Evolutionary conservation across 768 basidiomycete genomes (phyloP), one percentile per base, ranked within the genome.

Genomic region (Mycena capillaripes): DNA sequence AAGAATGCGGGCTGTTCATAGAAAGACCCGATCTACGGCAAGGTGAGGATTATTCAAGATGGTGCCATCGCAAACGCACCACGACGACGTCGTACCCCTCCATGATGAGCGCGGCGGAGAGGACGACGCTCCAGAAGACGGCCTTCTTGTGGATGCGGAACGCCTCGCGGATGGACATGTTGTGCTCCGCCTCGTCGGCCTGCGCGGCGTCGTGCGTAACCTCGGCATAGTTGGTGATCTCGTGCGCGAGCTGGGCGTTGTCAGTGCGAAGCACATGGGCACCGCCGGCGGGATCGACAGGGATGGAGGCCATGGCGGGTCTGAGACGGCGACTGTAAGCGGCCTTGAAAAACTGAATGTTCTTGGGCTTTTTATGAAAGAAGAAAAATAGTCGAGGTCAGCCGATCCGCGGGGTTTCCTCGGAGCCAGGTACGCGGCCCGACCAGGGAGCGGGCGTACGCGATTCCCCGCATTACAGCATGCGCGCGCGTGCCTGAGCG

Each of bases 211-310:
- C 73, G 11, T 59, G 34, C 23, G 73, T 44, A 16, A 73, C 71
- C 38, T 72, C 62, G 56, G 62, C 71, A 55, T 74, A 74, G 65
- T 74, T 74, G 66, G 68, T 67, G 67, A 77, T 71, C 14, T 72
- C 75, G 10, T 69, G 61, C 42, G 66, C 65, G 40, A 75, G 61
- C 27, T 63, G 40, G 25, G 56, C 40, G 70, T 77, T 74, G 65
- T 76, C 67, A 7, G 73, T 30, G 76, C 88, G 86, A 55, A 90
- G 87, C 79, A 83, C 80, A 25, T 82, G n/a, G n/a, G n/a, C n/a
- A n/a, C n/a, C n/a, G n/a, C n/a, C n/a, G n/a, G n/a, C n/a, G n/a
- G n/a, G n/a, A n/a, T n/a, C n/a, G n/a, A n/a, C n/a, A n/a, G n/a
- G n/a, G n/a, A n/a, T n/a, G n/a, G n/a, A n/a, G n/a, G n/a, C n/a